These are phyloP conservation scores for Suillus fuscotomentosus DNA, from an alignment of 768 basidiomycete genomes.

Conservation along the genomic window DNA sequence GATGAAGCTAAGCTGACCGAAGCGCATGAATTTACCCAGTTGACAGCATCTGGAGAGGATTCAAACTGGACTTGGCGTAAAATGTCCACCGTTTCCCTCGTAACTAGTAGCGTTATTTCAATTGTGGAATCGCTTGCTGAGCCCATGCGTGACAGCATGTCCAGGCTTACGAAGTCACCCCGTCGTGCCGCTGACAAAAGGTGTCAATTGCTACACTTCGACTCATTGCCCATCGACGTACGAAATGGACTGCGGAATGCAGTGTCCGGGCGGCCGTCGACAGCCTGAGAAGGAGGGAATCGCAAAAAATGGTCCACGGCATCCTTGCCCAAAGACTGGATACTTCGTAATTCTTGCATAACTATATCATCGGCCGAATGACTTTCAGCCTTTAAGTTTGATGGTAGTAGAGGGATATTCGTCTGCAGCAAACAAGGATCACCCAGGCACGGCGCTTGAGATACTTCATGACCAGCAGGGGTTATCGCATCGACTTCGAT, in stretches of 20 bases:
- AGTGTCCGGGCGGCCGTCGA: conserved; percentile 50
- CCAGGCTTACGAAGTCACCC: conserved; percentile 40
- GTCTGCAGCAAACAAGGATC: conserved; percentile 51
- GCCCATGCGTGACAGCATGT: conserved; percentile 31
- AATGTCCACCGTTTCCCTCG: conserved; percentile 30
- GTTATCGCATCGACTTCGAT: not conserved
- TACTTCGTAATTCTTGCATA: conserved; percentile 37
- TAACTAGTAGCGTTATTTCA: conserved; percentile 38
- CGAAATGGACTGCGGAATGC: conserved; percentile 49
- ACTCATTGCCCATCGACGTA: conserved; percentile 27
- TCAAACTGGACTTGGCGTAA: conserved; percentile 28
- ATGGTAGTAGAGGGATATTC: conserved; percentile 46
- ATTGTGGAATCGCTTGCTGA: conserved; percentile 15
- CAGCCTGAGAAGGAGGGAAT: conserved; percentile 51
- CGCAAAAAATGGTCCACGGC: conserved; percentile 37
- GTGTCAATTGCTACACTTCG: conserved; percentile 17
- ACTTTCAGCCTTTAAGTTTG: conserved; percentile 19
- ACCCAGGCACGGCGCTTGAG: conserved; percentile 41
- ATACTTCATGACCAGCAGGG: not conserved
- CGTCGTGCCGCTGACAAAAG: conserved; percentile 16
- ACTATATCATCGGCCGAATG: conserved; percentile 40
- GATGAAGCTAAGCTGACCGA: not conserved
- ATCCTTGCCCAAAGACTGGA: conserved; percentile 32
- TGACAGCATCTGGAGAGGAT: conserved; percentile 27
- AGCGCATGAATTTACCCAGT: conserved; percentile 29